Evolutionary conservation across 2,329 filamentous ascomycete genomes (phyloP).

Genomic region (Colletotrichum ledebouriae): DNA sequence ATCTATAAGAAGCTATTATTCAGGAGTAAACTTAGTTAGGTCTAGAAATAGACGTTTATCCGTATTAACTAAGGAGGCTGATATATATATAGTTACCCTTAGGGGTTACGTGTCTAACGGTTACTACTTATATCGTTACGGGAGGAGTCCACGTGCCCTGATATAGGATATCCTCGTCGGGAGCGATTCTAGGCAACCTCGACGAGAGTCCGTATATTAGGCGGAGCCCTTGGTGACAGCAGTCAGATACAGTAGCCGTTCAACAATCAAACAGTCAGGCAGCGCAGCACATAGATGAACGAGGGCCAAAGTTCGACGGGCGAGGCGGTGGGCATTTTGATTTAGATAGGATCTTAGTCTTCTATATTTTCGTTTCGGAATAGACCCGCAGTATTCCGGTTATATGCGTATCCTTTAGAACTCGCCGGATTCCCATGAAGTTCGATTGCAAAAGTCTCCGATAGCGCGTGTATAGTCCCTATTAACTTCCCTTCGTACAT

Average conservation of each 20-base stretch:
- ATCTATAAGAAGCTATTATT: neutral
- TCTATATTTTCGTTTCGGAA: no score
- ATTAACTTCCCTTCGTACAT: no score
- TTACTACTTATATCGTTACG: neutral
- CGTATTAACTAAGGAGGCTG: neutral
- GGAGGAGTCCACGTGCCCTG: neutral
- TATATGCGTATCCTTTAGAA: no score
- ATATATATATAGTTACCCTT: neutral
- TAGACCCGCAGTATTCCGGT: no score
- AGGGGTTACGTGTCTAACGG: neutral
- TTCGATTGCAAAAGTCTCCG: no score
- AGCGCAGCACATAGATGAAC: neutral
- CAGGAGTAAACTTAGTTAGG: neutral
- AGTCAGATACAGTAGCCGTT: neutral
- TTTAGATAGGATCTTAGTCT: no score
- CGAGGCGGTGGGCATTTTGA: no score
- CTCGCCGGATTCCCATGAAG: no score
- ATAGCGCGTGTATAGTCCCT: no score
- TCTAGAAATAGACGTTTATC: neutral
- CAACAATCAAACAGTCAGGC: neutral
- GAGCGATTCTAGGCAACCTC: neutral
- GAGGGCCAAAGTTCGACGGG: no score
- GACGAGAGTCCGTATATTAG: neutral
- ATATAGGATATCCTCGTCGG: neutral
- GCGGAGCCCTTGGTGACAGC: fast-evolving